Base-by-base conservation (phyloP, 2,329 filamentous ascomycete species). In the Exophiala bonariae region DNA sequence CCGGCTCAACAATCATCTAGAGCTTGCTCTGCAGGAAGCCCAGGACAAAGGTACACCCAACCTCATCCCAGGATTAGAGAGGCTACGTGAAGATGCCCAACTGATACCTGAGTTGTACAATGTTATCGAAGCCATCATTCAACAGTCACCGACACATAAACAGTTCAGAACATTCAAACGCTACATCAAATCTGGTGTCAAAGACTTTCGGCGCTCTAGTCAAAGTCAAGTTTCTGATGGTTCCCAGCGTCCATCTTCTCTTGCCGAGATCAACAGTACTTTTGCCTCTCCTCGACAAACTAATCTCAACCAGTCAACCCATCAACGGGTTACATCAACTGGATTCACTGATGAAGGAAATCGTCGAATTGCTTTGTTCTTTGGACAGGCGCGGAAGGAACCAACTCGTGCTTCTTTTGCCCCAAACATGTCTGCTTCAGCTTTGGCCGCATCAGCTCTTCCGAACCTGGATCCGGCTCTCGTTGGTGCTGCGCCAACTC, bases 151-250 rank as follows among this genome's bases (percentile, higher is more conserved):
- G 13, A 54, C 35, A n/a, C n/a, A 48, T n/a, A 49, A 50, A 23
- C 57, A 59, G 28, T 55, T 58, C 31, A 53, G 49, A 44, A 40
- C 49, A n/a, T 59, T 59, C 47, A 58, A 58, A 39, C 52, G 54
- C 23, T 57, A 58, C 44, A 57, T 59, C 44, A 59, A 59, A 50
- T 50, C 50, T 26, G 57, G 57, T 26, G 43, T 58, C 35, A 56
- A 56, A 23, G 42, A 44, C 19, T 44, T 57, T 37, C 44, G 49
- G 35, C 38, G 54, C 17, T 31, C 46, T 14, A 50, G 47, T 44
- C 47, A 54, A 30, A 50, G 47, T 44, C 47, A 54, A 30, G 42
- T 54, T 18, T 54, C 52, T 13, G 40, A 32, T 11, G 49, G 52
- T 41, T 49, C 52, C 28, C 46, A 52, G 37, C 49, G 47, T 36